These are phyloP conservation scores for Talaromyces thailandensis DNA, from an alignment of 495 filamentous ascomycete species.

Conservation along the genomic window DNA sequence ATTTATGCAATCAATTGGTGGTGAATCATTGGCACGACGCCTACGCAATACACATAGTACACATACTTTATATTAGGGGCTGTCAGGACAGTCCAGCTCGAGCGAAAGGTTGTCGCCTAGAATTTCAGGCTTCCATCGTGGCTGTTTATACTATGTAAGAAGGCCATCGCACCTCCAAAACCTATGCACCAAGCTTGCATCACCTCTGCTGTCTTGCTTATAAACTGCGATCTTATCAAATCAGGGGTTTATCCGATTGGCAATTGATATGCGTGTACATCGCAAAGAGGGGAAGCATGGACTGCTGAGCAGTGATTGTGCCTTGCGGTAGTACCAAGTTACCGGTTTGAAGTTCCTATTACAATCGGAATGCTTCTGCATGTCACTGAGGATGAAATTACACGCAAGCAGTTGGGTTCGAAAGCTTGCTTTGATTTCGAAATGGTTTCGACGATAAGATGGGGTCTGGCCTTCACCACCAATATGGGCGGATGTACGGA, in stretches of 20 bases:
- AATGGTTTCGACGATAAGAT: neutral
- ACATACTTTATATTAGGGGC: too few species aligned
- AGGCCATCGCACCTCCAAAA: too few species aligned
- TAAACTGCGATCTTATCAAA: neutral
- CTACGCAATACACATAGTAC: too few species aligned
- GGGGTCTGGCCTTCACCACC: neutral
- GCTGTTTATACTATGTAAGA: neutral
- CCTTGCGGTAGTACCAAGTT: neutral
- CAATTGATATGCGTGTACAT: neutral
- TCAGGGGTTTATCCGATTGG: neutral
- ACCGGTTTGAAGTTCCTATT: neutral
- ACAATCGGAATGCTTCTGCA: neutral
- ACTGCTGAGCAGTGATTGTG: neutral
- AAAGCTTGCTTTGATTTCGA: neutral
- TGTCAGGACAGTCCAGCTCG: neutral
- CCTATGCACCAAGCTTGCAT: neutral
- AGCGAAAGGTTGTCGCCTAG: neutral
- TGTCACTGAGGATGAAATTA: neutral
- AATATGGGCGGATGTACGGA: neutral
- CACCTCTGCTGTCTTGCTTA: neutral
- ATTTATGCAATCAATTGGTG: too few species aligned
- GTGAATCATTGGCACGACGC: too few species aligned
- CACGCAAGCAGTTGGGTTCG: neutral
- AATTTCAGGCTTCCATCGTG: neutral
- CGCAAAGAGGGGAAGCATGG: neutral